A percentile compares a stretch with the other conserved stretches of the same genome.
phyloP scores from a whole-genome alignment of 2,329 filamentous ascomycete species.

The Cercospora beticola region DNA sequence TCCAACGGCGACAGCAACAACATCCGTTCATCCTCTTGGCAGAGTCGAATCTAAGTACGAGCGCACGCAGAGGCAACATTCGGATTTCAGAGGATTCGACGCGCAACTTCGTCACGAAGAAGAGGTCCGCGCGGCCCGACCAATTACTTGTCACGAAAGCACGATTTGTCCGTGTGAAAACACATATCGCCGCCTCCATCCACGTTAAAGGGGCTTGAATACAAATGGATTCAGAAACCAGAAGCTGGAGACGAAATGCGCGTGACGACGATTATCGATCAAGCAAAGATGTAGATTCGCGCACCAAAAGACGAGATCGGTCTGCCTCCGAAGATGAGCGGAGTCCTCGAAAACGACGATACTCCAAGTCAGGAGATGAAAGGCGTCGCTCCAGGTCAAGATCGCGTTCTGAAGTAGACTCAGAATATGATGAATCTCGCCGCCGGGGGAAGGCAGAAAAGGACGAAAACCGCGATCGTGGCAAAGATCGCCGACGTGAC shows the following conservation, averaged over 20 bases:
- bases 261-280: neutral
- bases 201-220: neutral
- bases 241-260: slow-evolving; percentile 3
- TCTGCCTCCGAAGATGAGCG: slow-evolving; percentile 13
- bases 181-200: neutral
- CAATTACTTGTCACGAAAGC: neutral
- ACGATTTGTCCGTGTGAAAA: neutral
- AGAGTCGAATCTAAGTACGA: neutral
- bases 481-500: slow-evolving; percentile 12
- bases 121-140: neutral
- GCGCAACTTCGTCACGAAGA: neutral
- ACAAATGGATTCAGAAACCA: slow-evolving; percentile 1
- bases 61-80: neutral
- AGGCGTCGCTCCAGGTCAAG: neutral
- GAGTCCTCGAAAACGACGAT: slow-evolving; percentile 9
- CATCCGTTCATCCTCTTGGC: neutral
- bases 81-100: neutral
- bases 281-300: neutral
- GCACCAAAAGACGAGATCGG: slow-evolving; percentile 12
- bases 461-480: slow-evolving; percentile 4
- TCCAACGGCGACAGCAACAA: neutral
- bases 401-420: neutral
- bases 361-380: neutral
- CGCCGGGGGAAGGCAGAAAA: slow-evolving; percentile 11
- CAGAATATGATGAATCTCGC: slow-evolving; percentile 8